Conservation (phyloP, 345 rosid genomes). For the Hypericum androsaemum region DNA sequence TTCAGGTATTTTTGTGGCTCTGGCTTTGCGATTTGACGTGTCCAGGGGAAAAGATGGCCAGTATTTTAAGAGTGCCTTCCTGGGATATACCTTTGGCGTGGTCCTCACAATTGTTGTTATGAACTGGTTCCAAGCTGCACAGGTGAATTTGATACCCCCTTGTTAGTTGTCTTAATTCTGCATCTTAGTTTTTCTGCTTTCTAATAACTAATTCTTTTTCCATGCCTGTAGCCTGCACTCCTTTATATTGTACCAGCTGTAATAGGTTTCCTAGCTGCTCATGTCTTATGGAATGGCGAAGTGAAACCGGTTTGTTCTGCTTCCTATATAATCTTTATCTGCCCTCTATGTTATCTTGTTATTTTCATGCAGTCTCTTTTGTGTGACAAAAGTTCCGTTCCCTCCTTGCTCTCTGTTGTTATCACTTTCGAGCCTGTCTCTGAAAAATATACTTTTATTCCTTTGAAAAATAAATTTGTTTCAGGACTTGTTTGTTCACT, state of each 20-base stretch:
- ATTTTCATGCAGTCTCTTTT: not conserved
- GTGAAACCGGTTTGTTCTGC: constrained; percentile 65
- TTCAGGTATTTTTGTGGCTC: constrained; percentile 92
- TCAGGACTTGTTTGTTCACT: too few species aligned
- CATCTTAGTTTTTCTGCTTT: not conserved
- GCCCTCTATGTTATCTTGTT: not conserved
- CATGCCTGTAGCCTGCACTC: constrained; percentile 75
- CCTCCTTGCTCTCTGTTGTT: not conserved
- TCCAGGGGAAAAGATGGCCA: constrained; percentile 80
- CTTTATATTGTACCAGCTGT: constrained; percentile 89
- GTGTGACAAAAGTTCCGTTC: not conserved
- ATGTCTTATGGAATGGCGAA: constrained; percentile 88
- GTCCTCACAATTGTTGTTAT: constrained; percentile 82
- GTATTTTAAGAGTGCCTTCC: constrained; percentile 89
- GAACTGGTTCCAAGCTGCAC: constrained; percentile 99
- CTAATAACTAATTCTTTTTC: not conserved
- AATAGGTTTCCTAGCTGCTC: constrained; percentile 84
- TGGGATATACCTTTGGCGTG: constrained; percentile 69
- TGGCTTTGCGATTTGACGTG: constrained; percentile 88
- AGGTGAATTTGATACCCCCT: constrained; percentile 35
- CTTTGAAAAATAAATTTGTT: too few species aligned
- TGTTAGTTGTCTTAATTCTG: not conserved
- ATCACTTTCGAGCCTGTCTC: not conserved
- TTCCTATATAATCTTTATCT: not conserved
- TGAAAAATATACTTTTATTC: too few species aligned